Conservation (phyloP, 1,284 basidiomycete genomes). For the Heterobasidion parviporum region DNA sequence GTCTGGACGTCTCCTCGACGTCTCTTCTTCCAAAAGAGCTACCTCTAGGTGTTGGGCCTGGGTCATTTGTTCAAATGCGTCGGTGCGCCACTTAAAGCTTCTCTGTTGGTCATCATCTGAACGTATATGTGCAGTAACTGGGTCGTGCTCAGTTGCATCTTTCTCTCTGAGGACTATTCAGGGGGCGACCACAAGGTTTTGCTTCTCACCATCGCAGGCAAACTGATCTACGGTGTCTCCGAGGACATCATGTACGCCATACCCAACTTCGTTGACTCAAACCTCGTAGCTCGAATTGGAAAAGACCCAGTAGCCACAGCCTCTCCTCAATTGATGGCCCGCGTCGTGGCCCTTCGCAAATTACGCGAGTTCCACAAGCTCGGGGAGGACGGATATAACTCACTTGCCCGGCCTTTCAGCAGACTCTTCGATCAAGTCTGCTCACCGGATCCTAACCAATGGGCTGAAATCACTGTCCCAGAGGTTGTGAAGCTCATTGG, state of each 20-base stretch:
- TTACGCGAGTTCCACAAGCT: slow-evolving; percentile 41
- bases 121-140: neutral
- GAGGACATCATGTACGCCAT: slow-evolving; percentile 51
- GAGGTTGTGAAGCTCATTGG: slow-evolving; percentile 41
- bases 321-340: slow-evolving; percentile 38
- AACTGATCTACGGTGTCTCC: neutral
- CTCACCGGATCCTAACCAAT: slow-evolving; percentile 37
- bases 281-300: slow-evolving; percentile 45
- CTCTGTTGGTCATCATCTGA: neutral
- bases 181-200: neutral
- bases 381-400: slow-evolving; percentile 31
- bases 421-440: slow-evolving; percentile 38
- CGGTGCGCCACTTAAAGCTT: slow-evolving; percentile 3
- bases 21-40: neutral
- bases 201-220: slow-evolving; percentile 3
- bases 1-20: neutral
- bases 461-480: slow-evolving; percentile 40
- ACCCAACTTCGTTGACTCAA: slow-evolving; percentile 39
- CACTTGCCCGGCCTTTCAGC: slow-evolving; percentile 21
- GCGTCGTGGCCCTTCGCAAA: slow-evolving; percentile 47
- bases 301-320: slow-evolving; percentile 13
- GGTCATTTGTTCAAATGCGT: slow-evolving; percentile 9
- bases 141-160: neutral
- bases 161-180: neutral
- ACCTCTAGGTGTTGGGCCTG: slow-evolving; percentile 3